Base-by-base conservation (phyloP, 1,284 basidiomycete species). In the Ceratobasidium sp. region DNA sequence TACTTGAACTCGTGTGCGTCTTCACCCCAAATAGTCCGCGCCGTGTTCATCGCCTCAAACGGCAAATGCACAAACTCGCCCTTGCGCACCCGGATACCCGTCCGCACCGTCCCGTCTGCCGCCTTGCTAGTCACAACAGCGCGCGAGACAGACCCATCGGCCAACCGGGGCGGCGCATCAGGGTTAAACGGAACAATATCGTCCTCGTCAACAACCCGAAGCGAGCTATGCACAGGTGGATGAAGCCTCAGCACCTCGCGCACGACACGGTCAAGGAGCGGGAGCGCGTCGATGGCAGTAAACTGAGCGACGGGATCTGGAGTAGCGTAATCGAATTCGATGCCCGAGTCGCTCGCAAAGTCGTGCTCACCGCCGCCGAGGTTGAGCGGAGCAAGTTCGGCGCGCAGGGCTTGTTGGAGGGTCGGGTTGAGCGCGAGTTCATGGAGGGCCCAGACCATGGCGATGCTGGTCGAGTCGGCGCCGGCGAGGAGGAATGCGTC, bases 401-500 rank as follows among this genome's bases (percentile, higher is more conserved):
- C 82, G 7, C 92, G 87, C 1, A 95, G 85, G 40, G 83, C 84
- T 22, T 81, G 79, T 81, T 95, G 94, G 11, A 86, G 83, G 0
- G 84, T 84, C 0, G 86, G 88, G 68, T 89, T 81, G 44, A 85
- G 85, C 0, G 90, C 85, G 22, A 95, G 88, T 34, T 89, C 88
- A 81, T 91, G 91, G 0, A 95, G 84, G 76, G 88, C 89, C 93
- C 93, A 96, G 4, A 91, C 89, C 0, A 93, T 84, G 0, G 91
- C 90, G 0, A 89, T 90, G 0, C 85, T 84, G 0, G 87, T 88
- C 4, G 89, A 90, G 81, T 92, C 90, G 82, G 90, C 87, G 22
- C 90, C 89, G 1, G 89, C 89, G n/a, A 89, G 87, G 64, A 95
- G 87, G 82, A 95, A 93, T 0, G 92, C 95, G 8, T 90, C 90